Conservation (phyloP, 768 basidiomycete species). For the Roridomyces roridus region DNA sequence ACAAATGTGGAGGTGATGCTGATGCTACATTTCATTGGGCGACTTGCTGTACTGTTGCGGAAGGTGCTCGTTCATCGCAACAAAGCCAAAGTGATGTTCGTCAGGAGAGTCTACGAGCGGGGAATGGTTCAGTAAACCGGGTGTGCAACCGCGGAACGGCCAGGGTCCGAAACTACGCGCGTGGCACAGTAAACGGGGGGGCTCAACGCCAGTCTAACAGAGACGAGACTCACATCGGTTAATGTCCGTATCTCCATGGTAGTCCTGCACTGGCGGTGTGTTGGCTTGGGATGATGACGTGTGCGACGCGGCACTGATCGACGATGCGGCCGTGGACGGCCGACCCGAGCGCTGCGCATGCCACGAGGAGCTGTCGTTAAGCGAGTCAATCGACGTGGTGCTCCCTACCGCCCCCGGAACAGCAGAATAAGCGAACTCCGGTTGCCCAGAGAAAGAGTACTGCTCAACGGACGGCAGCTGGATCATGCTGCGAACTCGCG, state of each 20-base stretch:
- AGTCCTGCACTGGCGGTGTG: conserved; percentile 77
- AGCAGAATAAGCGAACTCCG: conserved; percentile 85
- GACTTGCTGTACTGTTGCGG: conserved; percentile 67
- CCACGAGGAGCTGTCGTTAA: conserved; percentile 47
- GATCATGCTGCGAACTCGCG: conserved; percentile 85
- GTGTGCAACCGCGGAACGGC: conserved; percentile 4
- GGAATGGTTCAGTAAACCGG: conserved; percentile 57
- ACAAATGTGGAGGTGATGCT: conserved; percentile 23
- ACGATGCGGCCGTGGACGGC: conserved; percentile 80
- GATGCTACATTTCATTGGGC: conserved; percentile 53
- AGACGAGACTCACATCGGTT: conserved; percentile 75
- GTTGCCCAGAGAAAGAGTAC: conserved; percentile 70
- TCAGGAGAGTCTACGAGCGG: conserved; percentile 74
- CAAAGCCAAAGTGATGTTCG: conserved; percentile 65
- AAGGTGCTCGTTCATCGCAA: conserved; percentile 81
- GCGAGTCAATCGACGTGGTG: conserved; percentile 48
- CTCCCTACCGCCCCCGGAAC: conserved; percentile 53
- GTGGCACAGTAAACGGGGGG: conserved; percentile 14
- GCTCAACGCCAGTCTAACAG: conserved; percentile 9
- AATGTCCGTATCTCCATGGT: conserved; percentile 75
- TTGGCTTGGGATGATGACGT: conserved; percentile 83
- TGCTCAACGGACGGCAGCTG: conserved; percentile 76
- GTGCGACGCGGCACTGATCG: conserved; percentile 77
- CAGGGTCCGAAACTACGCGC: conserved; percentile 29
- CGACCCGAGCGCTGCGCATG: conserved; percentile 63